Evolutionary conservation across 257 asterid species (phyloP).

Genomic region (Plantago ovata): DNA sequence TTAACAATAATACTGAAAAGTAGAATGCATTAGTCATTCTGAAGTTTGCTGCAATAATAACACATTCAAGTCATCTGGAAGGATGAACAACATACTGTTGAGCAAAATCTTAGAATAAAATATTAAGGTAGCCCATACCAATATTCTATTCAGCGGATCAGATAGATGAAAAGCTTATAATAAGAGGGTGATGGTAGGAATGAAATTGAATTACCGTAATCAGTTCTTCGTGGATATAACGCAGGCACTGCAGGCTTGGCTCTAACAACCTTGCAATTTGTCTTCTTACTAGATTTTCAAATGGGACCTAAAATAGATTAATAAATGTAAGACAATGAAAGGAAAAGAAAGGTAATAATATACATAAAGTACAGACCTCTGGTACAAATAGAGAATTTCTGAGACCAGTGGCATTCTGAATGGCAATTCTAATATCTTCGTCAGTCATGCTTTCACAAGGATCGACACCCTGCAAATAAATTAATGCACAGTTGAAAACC

Average conservation of each 20-base stretch:
- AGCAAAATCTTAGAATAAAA: not conserved
- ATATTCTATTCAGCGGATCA: no score
- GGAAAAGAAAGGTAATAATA: not conserved
- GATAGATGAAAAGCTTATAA: not conserved
- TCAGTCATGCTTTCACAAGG: conserved; percentile 60
- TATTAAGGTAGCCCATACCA: no score
- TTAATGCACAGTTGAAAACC: not conserved
- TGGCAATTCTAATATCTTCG: conserved; percentile 56
- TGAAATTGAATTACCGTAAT: conserved; percentile 32
- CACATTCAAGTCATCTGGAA: not conserved
- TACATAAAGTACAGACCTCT: conserved; percentile 28
- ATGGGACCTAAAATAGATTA: conserved; percentile 40
- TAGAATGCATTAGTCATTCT: not conserved
- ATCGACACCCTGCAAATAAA: conserved; percentile 44
- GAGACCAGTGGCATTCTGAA: conserved; percentile 60
- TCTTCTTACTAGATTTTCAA: conserved; percentile 54
- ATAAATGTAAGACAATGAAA: not conserved
- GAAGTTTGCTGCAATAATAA: not conserved
- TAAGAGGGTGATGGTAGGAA: not conserved
- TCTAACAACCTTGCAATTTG: conserved; percentile 54
- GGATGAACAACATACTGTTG: not conserved
- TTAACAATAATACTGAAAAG: not conserved
- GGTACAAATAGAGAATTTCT: conserved; percentile 57
- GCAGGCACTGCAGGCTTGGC: conserved; percentile 57
- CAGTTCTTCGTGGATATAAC: conserved; percentile 48